Percentiles rank a stretch among this genome's conserved stretches.
Evolutionary conservation across 2,329 filamentous ascomycete species (phyloP).

Genomic region (Teratosphaeria viscida): DNA sequence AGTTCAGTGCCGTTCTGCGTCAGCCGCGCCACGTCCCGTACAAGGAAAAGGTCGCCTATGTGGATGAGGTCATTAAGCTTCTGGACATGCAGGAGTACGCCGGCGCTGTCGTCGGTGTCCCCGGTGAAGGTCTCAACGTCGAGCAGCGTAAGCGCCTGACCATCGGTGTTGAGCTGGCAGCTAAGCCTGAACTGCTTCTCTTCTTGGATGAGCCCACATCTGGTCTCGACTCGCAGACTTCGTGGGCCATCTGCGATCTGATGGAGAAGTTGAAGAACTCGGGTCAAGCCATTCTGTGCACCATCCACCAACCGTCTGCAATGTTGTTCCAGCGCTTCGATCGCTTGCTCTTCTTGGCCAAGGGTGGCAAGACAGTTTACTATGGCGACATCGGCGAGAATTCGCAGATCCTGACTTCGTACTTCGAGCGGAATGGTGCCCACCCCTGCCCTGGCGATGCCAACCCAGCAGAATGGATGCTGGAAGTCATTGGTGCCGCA

Average conservation of each 20-base stretch:
- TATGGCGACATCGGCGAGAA: conserved; percentile 69
- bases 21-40: conserved; percentile 65
- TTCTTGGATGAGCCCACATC: conserved; percentile 95
- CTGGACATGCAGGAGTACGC: conserved; percentile 85
- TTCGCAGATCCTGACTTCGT: conserved; percentile 56
- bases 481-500: conserved; percentile 45
- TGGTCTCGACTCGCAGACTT: conserved; percentile 85
- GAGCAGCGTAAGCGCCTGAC: conserved; percentile 68
- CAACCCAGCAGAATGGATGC: conserved; percentile 79
- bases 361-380: conserved; percentile 69
- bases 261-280: conserved; percentile 82
- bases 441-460: conserved; percentile 53
- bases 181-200: conserved; percentile 77
- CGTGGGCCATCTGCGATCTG: conserved; percentile 81
- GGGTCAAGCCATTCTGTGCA: conserved; percentile 90
- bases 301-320: conserved; percentile 93
- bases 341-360: conserved; percentile 64
- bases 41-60: conserved; percentile 74
- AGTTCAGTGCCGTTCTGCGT: conserved; percentile 75
- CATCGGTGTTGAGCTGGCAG: conserved; percentile 91
- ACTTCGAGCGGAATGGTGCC: conserved; percentile 67
- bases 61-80: conserved; percentile 81
- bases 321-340: conserved; percentile 91
- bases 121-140: conserved; percentile 69
- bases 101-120: conserved; percentile 81